A percentile compares a stretch with the other conserved stretches of the same genome.
Conservation (phyloP, 116 monocot species). For the Trichopus zeylanicus region DNA sequence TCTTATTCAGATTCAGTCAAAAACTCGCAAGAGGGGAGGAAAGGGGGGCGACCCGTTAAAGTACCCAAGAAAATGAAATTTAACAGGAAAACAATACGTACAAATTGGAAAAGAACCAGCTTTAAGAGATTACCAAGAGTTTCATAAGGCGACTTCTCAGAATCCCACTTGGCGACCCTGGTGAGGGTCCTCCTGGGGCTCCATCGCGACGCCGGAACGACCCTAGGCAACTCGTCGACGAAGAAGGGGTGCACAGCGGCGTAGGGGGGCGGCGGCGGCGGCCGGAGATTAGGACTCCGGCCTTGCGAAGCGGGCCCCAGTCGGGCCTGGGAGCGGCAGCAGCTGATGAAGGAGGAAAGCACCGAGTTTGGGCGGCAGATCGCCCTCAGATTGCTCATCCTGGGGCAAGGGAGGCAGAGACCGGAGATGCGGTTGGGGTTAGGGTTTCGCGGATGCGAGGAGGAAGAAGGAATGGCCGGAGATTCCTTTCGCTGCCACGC, state of each 20-base stretch:
- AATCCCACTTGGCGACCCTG: constrained; percentile 73
- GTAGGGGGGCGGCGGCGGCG: constrained; percentile 11
- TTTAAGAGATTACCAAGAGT: constrained; percentile 54
- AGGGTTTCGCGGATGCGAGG: not conserved
- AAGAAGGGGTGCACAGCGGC: constrained; percentile 21
- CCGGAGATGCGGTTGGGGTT: constrained; percentile 1
- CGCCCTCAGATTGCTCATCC: constrained; percentile 45
- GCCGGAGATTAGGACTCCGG: constrained; percentile 10
- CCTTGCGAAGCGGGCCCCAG: constrained; percentile 7
- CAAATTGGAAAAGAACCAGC: not conserved
- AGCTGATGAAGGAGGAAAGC: constrained; percentile 30
- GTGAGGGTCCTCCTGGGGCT: constrained; percentile 50
- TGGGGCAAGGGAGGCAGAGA: not conserved
- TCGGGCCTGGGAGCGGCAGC: constrained; percentile 17
- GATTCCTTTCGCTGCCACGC: too few species aligned
- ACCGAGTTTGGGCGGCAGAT: constrained; percentile 31
- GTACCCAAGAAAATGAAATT: not conserved
- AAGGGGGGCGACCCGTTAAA: too few species aligned
- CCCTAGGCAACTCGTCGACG: constrained; percentile 25
- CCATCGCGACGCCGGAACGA: constrained; percentile 20
- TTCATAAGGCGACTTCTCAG: constrained; percentile 83
- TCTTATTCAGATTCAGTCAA: too few species aligned
- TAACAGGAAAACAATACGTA: not conserved
- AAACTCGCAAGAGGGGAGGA: too few species aligned
- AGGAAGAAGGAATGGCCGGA: not conserved